These are phyloP conservation scores for Candida arabinofermentans DNA, from an alignment of 805 yeast species.

Conservation along the genomic window DNA sequence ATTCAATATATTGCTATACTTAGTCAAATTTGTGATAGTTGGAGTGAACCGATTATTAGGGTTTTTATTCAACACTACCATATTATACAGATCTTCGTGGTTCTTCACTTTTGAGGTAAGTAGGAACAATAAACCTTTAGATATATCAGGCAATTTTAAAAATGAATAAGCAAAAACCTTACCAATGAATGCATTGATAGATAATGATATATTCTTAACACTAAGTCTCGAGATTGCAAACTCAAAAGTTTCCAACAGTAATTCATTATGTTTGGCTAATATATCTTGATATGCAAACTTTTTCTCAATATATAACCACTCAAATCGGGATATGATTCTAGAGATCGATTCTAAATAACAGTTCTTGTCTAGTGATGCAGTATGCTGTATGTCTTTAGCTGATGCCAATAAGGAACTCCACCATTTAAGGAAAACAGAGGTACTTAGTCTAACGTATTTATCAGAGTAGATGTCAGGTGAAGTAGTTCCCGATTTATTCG, in stretches of 20 bases:
- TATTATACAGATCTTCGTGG: slow-evolving; percentile 30
- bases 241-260: slow-evolving; percentile 50
- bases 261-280: slow-evolving; percentile 25
- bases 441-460: slow-evolving; percentile 5
- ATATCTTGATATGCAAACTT: slow-evolving; percentile 19
- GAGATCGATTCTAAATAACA: slow-evolving; percentile 55
- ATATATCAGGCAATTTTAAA: slow-evolving; percentile 50
- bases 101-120: slow-evolving; percentile 50
- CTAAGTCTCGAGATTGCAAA: slow-evolving; percentile 46
- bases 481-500: neutral
- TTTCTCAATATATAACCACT: slow-evolving; percentile 35
- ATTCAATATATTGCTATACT: slow-evolving; percentile 5
- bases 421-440: slow-evolving; percentile 39
- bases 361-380: slow-evolving; percentile 44
- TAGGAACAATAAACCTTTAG: slow-evolving; percentile 52
- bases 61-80: slow-evolving; percentile 15
- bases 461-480: slow-evolving; percentile 3
- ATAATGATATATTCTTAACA: slow-evolving; percentile 48
- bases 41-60: slow-evolving; percentile 8
- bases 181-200: slow-evolving; percentile 63
- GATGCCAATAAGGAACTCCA: slow-evolving; percentile 44
- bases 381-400: slow-evolving; percentile 28
- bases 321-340: slow-evolving; percentile 42
- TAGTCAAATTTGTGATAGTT: neutral
- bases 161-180: slow-evolving; percentile 65